These are phyloP conservation scores for Phragmites australis DNA, from an alignment of 176 grass and related monocot species.

Conservation along the genomic window DNA sequence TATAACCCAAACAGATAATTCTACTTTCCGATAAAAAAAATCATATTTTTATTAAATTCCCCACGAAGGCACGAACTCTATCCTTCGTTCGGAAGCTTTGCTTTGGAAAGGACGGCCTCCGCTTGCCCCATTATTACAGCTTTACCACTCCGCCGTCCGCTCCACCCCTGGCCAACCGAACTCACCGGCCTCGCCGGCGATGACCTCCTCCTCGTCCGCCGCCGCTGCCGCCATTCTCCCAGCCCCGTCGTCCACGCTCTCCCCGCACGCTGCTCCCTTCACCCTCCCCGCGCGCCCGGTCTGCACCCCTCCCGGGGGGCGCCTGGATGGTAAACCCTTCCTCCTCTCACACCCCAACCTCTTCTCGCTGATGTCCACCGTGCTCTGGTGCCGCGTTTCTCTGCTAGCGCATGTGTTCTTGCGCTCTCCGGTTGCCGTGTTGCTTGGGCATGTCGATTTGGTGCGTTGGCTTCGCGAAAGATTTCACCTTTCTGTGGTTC, in stretches of 20 bases:
- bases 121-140: background rate
- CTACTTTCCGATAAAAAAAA: too few species aligned
- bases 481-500: conserved; percentile 17
- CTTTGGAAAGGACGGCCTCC: background rate
- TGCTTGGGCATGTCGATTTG: background rate
- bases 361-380: conserved; percentile 4
- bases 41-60: background rate
- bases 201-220: conserved; percentile 18
- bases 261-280: conserved; percentile 61
- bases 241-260: conserved; percentile 42
- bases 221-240: background rate
- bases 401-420: background rate
- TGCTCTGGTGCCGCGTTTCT: background rate
- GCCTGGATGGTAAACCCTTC: conserved; percentile 40
- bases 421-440: background rate
- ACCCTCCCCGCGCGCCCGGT: background rate
- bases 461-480: background rate
- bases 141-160: background rate
- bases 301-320: conserved; percentile 3
- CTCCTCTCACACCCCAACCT: background rate
- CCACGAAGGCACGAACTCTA: background rate
- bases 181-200: conserved; percentile 39
- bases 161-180: conserved; percentile 5
- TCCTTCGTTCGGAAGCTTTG: background rate
- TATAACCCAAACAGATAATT: background rate